Evolutionary conservation across 2,329 filamentous ascomycete species (phyloP), one percentile per base, ranked within the genome.

Genomic region (Fusarium domesticum): DNA sequence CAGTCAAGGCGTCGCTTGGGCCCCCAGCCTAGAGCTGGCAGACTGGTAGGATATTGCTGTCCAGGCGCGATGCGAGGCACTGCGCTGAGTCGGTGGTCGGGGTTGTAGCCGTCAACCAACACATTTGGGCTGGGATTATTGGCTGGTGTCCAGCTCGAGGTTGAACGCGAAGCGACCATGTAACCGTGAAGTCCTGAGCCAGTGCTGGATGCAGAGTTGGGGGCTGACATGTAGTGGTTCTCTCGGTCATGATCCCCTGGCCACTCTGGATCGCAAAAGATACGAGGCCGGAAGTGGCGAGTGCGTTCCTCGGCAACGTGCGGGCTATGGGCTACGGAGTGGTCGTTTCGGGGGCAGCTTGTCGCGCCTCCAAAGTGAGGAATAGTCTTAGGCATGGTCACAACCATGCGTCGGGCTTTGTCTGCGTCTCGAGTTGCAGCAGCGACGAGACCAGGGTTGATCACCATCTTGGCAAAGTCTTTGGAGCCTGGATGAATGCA

Each of bases 391-490:
- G 20, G 20, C 20, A 34, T 38, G 34, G 18, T 56, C 45, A 51
- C 28, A 32, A 58, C 43, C 38, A 54, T 28, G 6, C 52, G 57
- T 39, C 54, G 51, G 37, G 43, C 34, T n/a, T 53, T 47, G 5
- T 58, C 48, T 36, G 78, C 74, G 47, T 82, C 74, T 3, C 61
- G 59, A 0, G 75, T 75, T 3, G 82, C 78, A 12, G 72, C 65
- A 17, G 63, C 58, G 15, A 87, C 74, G 34, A 85, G 75, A 1
- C 66, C 62, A 3, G 70, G 70, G 43, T 79, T 74, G 56, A 91
- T 89, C 17, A 77, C 67, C 84, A 89, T 87, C 36, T 76, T 75
- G 10, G 75, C 78, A 63, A 82, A 89, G 12, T 76, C 75, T n/a
- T 78, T 70, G 28, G 83, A 74, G n/a, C 78, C 73, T 2, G 83